Percentiles rank a stretch among this genome's conserved stretches.
These are phyloP conservation scores for Conticribra guillardii DNA, from an alignment of 108 stramenopile genomes.

Conservation along the genomic window DNA sequence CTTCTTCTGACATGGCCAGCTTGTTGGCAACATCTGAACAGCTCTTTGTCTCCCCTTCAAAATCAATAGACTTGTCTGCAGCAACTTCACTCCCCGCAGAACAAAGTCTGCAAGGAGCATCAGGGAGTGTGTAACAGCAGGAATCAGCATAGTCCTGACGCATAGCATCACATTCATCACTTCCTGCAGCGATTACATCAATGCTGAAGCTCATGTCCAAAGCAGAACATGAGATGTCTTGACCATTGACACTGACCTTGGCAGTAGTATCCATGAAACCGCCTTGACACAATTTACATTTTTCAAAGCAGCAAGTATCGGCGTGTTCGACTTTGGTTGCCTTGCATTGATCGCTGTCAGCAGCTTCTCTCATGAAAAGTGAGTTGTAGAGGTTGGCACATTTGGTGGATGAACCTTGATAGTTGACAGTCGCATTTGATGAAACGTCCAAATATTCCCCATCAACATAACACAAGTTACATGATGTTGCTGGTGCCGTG, in stretches of 20 bases:
- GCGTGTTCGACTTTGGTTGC: constrained; percentile 31
- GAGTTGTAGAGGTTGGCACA: constrained; percentile 47
- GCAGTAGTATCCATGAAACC: constrained; percentile 47
- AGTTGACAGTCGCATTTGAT: constrained; percentile 19
- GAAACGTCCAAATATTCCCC: constrained; percentile 41
- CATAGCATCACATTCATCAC: constrained; percentile 25
- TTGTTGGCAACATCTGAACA: constrained; percentile 44
- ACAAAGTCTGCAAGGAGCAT: constrained; percentile 44
- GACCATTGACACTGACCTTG: constrained; percentile 29
- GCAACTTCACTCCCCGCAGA: constrained; percentile 25
- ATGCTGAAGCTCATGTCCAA: constrained; percentile 42
- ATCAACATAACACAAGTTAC: constrained; percentile 45
- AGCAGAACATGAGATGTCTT: constrained; percentile 28
- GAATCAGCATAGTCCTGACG: constrained; percentile 25
- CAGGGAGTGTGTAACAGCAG: constrained; percentile 48
- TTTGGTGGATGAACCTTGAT: constrained; percentile 28
- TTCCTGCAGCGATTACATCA: constrained; percentile 34
- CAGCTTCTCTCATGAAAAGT: constrained; percentile 43
- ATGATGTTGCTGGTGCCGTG: constrained; percentile 39
- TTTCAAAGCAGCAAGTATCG: constrained; percentile 43
- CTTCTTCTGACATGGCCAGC: constrained; percentile 44
- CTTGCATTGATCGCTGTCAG: constrained; percentile 44
- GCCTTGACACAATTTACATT: constrained; percentile 42
- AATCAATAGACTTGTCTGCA: constrained; percentile 32
- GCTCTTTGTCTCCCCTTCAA: constrained; percentile 33